Conservation (phyloP, 345 rosid genomes). For the Hirschfeldia incana region DNA sequence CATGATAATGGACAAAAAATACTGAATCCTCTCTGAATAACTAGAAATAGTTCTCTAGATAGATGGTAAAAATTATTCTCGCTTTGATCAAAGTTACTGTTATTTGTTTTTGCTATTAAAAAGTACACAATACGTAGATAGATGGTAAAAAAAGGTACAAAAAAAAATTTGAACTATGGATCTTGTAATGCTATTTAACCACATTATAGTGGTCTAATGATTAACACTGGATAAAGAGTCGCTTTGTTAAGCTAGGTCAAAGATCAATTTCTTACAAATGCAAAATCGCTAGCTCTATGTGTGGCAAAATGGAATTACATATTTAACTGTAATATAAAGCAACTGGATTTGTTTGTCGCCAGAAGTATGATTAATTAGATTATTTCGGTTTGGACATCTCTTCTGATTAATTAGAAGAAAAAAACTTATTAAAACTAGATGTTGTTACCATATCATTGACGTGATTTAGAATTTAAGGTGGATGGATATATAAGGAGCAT, state of each 20-base stretch:
- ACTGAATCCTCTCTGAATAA: background rate
- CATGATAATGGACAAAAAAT: background rate
- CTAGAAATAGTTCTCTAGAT: background rate
- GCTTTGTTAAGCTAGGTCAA: no score
- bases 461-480: conserved; percentile 5
- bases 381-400: no score
- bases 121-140: no score
- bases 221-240: no score
- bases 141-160: no score
- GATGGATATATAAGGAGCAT: conserved; percentile 8
- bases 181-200: background rate
- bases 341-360: no score
- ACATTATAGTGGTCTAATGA: no score
- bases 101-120: background rate
- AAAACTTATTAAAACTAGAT: background rate
- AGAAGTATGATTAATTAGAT: no score
- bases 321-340: no score
- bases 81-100: background rate
- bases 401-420: no score
- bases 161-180: background rate
- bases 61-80: background rate
- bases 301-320: no score
- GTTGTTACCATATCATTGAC: conserved; percentile 1
- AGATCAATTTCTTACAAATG: no score
- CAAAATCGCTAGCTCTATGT: background rate